Conservation (phyloP, 192 early-diverging fungal species). For the Backusella macrospora region DNA sequence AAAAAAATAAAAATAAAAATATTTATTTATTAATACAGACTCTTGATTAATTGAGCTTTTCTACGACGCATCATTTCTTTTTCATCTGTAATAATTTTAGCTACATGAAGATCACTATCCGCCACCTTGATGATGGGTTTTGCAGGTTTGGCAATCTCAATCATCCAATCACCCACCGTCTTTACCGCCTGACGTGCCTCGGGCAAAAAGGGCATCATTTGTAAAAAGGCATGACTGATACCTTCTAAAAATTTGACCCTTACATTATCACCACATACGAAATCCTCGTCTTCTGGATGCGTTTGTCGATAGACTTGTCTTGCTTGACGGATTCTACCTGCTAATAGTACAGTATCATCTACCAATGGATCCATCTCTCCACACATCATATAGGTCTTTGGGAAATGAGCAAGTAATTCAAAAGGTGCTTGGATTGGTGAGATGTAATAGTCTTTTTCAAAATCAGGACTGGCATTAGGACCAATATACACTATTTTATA, state of each 20-base stretch:
- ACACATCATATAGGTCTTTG: conserved; percentile 86
- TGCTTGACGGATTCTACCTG: conserved; percentile 81
- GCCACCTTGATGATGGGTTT: background rate
- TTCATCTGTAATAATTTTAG: conserved; percentile 35
- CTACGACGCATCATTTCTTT: conserved; percentile 44
- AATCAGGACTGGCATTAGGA: conserved; percentile 74
- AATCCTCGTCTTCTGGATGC: conserved; percentile 12
- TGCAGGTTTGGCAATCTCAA: conserved; percentile 9
- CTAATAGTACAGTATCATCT: conserved; percentile 94
- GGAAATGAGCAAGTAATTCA: conserved; percentile 85
- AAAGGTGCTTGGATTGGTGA: conserved; percentile 87
- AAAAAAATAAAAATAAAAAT: background rate
- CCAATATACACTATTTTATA: conserved; percentile 78
- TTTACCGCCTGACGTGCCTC: conserved; percentile 59
- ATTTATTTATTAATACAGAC: conserved; percentile 23
- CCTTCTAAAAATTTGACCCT: conserved; percentile 76
- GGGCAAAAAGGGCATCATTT: conserved; percentile 75
- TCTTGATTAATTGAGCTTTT: conserved; percentile 33
- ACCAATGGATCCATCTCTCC: conserved; percentile 98
- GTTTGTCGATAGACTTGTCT: conserved; percentile 66
- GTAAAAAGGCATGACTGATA: conserved; percentile 62
- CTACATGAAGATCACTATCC: conserved; percentile 29
- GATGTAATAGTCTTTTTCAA: conserved; percentile 82
- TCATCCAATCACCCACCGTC: conserved; percentile 47
- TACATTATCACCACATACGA: conserved; percentile 45